phyloP scores from a whole-genome alignment of 169 alveolate species.

The Eimeria sp. region DNA sequence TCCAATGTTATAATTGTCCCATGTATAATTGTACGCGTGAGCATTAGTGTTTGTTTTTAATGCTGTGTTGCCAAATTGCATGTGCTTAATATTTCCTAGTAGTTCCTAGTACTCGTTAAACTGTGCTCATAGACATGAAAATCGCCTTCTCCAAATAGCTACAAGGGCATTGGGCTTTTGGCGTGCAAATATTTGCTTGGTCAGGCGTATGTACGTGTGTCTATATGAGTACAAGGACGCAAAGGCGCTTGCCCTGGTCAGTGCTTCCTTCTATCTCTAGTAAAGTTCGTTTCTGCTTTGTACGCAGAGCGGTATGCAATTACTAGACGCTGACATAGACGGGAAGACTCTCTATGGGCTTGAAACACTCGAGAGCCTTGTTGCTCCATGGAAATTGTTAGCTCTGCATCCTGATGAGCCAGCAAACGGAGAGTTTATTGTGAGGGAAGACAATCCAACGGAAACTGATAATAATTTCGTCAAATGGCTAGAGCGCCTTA shows the following conservation, averaged over 20 bases:
- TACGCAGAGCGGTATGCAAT: conserved; percentile 53
- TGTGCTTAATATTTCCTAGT: background rate
- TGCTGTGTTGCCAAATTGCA: background rate
- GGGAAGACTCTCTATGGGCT: conserved; percentile 43
- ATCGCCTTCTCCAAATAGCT: background rate
- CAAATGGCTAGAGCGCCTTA: conserved; percentile 54
- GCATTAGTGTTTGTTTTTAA: background rate
- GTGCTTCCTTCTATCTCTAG: background rate
- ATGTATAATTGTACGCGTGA: background rate
- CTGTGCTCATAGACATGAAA: background rate
- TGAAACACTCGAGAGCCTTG: conserved; percentile 57
- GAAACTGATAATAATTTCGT: background rate
- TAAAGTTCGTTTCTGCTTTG: background rate
- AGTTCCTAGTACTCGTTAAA: background rate
- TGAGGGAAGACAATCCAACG: conserved; percentile 31
- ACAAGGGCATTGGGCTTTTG: background rate
- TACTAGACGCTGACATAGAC: conserved; percentile 6
- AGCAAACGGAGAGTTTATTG: conserved; percentile 49
- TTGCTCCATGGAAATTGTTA: conserved; percentile 59
- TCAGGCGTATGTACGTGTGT: too few relatives aligned
- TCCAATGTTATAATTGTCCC: background rate
- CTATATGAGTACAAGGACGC: background rate
- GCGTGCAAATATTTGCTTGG: background rate
- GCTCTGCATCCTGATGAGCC: conserved; percentile 60
- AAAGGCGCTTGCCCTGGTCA: background rate